A percentile compares a stretch with the other conserved stretches of the same genome.
Evolutionary conservation across 306 rosid species (phyloP).

Genomic region (Inga laurina): DNA sequence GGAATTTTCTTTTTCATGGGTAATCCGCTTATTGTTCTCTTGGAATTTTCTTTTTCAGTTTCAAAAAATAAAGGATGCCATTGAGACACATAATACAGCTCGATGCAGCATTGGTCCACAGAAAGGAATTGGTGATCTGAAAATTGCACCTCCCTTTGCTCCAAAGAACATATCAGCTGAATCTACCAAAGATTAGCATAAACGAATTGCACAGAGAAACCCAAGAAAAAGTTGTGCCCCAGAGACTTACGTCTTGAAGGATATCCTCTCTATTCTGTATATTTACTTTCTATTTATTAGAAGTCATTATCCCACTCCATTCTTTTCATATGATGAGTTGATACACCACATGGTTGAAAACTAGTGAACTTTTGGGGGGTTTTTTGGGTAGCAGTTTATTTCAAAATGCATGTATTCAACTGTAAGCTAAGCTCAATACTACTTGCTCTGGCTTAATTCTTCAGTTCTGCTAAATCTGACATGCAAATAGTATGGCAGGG

Average conservation of each 20-base stretch:
- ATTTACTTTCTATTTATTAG: conserved; percentile 33
- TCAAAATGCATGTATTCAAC: conserved; percentile 14
- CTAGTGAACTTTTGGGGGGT: conserved; percentile 33
- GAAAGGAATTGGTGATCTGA: conserved; percentile 68
- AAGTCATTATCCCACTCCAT: conserved; percentile 39
- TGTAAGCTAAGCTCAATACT: not conserved
- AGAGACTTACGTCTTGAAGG: conserved; percentile 32
- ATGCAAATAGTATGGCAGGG: not conserved
- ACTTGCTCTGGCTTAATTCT: conserved; percentile 25
- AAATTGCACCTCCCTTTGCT: conserved; percentile 50
- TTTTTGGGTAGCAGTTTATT: conserved; percentile 23
- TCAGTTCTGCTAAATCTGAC: conserved; percentile 16
- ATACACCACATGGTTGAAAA: conserved; percentile 36
- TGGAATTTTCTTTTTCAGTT: conserved; percentile 71
- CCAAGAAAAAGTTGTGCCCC: conserved; percentile 23
- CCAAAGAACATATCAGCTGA: conserved; percentile 58
- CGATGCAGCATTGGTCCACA: conserved; percentile 99
- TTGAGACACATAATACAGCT: conserved; percentile 81
- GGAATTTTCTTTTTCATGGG: conserved; percentile 55
- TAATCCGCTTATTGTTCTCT: not conserved
- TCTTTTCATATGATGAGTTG: conserved; percentile 51
- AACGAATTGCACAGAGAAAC: conserved; percentile 8
- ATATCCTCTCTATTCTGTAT: conserved; percentile 51
- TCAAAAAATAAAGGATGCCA: conserved; percentile 95
- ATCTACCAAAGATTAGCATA: conserved; percentile 46